Conservation (phyloP, 331 rosid species). For the Malus hybrid region DNA sequence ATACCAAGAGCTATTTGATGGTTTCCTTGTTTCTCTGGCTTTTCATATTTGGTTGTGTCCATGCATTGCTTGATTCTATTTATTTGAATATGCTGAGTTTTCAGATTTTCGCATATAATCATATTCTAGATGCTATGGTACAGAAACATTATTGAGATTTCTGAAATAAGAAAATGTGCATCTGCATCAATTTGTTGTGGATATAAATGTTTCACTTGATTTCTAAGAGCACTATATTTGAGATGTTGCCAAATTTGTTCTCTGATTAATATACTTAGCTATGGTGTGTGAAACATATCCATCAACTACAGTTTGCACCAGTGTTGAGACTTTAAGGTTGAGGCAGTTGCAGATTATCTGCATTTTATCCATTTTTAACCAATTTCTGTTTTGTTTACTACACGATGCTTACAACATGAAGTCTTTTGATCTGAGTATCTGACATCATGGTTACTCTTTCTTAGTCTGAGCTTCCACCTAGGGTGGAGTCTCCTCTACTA, state of each 20-base stretch:
- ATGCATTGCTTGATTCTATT: neutral
- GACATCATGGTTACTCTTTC: too few species aligned
- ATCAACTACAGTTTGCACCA: neutral
- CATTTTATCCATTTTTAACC: too few species aligned
- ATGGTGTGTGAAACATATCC: neutral
- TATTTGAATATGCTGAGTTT: neutral
- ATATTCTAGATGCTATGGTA: neutral
- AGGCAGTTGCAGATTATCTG: too few species aligned
- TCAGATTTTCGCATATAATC: neutral
- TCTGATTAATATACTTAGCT: neutral
- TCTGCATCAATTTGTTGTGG: neutral
- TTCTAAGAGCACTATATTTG: neutral
- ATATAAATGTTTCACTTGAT: neutral
- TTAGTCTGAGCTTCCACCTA: too few species aligned
- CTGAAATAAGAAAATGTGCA: neutral
- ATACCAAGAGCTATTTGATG: slow-evolving; percentile 14
- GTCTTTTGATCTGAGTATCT: neutral
- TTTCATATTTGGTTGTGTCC: neutral
- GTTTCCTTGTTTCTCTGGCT: neutral
- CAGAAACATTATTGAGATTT: neutral
- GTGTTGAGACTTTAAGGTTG: neutral
- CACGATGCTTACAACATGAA: neutral
- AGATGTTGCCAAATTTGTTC: neutral
- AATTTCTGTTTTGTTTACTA: neutral
- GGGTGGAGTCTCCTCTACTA: too few species aligned